Percentiles rank a stretch among this genome's conserved stretches.
Conservation (phyloP, 306 rosid genomes). For the Begonia masoniana region DNA sequence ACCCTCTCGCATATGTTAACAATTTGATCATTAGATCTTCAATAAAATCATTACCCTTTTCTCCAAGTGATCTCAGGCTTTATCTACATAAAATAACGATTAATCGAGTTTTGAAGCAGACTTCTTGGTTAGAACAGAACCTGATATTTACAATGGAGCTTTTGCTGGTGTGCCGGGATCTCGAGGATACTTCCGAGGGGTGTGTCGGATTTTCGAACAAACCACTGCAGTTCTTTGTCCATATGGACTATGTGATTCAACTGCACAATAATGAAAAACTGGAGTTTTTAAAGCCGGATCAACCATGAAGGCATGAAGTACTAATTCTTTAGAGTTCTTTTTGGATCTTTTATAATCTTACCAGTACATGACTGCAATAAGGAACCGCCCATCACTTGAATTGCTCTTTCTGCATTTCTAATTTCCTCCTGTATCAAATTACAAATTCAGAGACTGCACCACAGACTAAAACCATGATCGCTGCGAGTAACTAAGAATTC, state of each 20-base stretch:
- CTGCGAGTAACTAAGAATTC: too few relatives aligned
- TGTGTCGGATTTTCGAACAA: conserved; percentile 46
- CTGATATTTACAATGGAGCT: conserved; percentile 42
- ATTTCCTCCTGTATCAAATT: conserved; percentile 47
- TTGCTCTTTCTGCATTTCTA: conserved; percentile 61
- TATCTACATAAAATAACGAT: too few relatives aligned
- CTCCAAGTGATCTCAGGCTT: too few relatives aligned
- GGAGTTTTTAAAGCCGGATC: too few relatives aligned
- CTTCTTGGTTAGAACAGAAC: background rate
- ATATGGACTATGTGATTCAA: conserved; percentile 70
- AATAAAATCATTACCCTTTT: too few relatives aligned
- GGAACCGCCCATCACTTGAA: conserved; percentile 74
- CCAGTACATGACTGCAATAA: conserved; percentile 56
- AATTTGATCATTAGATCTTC: too few relatives aligned
- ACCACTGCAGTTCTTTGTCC: conserved; percentile 79
- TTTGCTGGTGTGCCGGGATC: conserved; percentile 75
- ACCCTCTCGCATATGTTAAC: too few relatives aligned
- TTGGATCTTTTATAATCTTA: conserved; percentile 10
- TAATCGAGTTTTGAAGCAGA: background rate
- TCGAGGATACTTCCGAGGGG: conserved; percentile 72
- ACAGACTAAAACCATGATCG: background rate
- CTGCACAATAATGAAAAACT: conserved; percentile 18
- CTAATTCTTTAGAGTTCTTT: background rate
- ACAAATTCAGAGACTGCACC: background rate
- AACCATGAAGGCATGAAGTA: too few relatives aligned